Evolutionary conservation across 345 rosid genomes (phyloP), one percentile per base, ranked within the genome.

Genomic region (Linum tenue): DNA sequence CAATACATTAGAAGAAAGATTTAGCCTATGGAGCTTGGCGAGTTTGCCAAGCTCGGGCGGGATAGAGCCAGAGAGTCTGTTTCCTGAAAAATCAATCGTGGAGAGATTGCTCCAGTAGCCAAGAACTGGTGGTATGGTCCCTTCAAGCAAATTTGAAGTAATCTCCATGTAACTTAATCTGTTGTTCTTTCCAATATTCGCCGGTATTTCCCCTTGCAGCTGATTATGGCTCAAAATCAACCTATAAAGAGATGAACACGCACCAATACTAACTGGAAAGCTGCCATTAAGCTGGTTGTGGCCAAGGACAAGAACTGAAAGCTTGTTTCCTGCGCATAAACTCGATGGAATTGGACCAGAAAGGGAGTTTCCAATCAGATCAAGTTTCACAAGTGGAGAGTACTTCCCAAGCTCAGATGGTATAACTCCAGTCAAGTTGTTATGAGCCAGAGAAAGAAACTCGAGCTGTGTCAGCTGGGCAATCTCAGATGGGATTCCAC

Each of bases 31-130:
- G 59, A 74, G 84, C 64, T 75, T 76, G 40, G 37, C 39, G 12
- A 77, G 74, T 58, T 59, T 67, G 57, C 84, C 79, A 5, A 77
- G 57, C 74, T 77, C 77, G 6, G 63, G 64, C 70, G 81, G 81
- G 55, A 80, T 62, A 17, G 74, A 59, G 14, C 81, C 79, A 2
- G 75, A 69, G 15, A 80, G 63, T 62, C 59, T 55, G 58, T 80
- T 80, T 44, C 62, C 44, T 8, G 84, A 80, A 51, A 80, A 63
- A 67, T 77, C 84, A 60, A 77, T 68, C 75, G 70, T 63, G 56
- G 75, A 57, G 11, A 80, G 79, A 57, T 80, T 72, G 59, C 62
- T 75, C 77, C 76, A 69, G 5, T 39, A 58, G n/a, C 81, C 84
- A 56, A 80, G 43, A 2, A 60, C 70, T 7, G 58, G 17, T 14